Percentiles rank a stretch among this genome's conserved stretches.
Conservation (phyloP, 164 flowering plant species). For the Taxillus chinensis region DNA sequence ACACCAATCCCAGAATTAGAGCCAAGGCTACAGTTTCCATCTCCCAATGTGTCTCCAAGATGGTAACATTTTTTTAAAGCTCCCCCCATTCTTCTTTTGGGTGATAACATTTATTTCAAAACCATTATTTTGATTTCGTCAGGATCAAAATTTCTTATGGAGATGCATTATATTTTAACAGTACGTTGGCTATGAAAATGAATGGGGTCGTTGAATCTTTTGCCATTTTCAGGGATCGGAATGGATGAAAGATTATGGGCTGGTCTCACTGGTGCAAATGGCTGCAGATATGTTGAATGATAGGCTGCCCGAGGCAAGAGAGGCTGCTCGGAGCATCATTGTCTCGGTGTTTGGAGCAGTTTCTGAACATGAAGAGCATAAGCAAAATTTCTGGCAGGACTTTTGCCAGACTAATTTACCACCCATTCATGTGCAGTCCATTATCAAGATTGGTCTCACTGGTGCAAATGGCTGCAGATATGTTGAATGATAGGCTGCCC, state of each 20-base stretch:
- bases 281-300: constrained; percentile 66
- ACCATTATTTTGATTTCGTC: too few species aligned
- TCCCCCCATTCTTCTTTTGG: constrained; percentile 28
- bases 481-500: constrained; percentile 73
- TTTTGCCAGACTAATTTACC: constrained; percentile 59
- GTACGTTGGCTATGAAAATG: neutral
- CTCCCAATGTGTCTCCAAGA: constrained; percentile 56
- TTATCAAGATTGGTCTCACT: constrained; percentile 47
- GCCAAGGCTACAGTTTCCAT: constrained; percentile 76
- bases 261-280: constrained; percentile 36
- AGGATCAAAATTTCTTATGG: too few species aligned
- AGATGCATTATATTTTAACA: neutral
- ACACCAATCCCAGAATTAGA: constrained; percentile 55
- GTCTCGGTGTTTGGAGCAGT: constrained; percentile 27
- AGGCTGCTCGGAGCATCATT: constrained; percentile 64
- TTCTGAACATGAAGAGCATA: constrained; percentile 35
- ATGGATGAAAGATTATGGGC: constrained; percentile 59
- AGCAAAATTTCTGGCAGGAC: constrained; percentile 59
- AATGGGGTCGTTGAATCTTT: neutral
- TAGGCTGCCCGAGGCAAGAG: constrained; percentile 83
- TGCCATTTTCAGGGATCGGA: constrained; percentile 38
- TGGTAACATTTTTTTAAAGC: constrained; percentile 34
- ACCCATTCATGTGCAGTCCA: constrained; percentile 59
- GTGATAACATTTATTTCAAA: constrained; percentile 3
- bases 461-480: constrained; percentile 42